These are phyloP conservation scores for Pelagophyceae sp. DNA, from an alignment of 352 stramenopile genomes.

Conservation along the genomic window DNA sequence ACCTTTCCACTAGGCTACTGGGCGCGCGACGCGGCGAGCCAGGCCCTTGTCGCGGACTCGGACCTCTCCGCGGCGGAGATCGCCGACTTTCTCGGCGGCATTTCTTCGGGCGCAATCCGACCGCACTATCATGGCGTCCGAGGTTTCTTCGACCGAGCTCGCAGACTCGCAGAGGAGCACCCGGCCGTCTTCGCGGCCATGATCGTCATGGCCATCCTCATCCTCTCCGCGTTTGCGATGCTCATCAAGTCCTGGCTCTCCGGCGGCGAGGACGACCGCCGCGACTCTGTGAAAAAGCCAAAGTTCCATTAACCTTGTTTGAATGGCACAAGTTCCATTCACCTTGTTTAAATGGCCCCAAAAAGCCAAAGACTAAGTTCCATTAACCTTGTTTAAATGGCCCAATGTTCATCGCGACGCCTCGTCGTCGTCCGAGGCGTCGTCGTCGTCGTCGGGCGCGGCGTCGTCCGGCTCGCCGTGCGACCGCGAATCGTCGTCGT, in stretches of 20 bases:
- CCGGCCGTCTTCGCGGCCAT: not conserved
- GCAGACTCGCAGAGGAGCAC: not conserved
- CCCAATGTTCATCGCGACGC: too few species aligned
- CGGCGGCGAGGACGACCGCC: not conserved
- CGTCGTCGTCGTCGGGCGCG: not conserved
- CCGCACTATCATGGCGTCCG: not conserved
- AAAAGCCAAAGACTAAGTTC: not conserved
- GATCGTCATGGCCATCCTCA: not conserved
- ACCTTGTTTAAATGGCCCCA: not conserved
- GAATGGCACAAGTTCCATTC: not conserved
- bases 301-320: not conserved
- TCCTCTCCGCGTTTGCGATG: not conserved
- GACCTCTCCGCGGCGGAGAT: not conserved
- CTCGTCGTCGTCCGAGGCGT: not conserved
- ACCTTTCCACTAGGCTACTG: too few species aligned
- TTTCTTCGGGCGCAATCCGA: not conserved
- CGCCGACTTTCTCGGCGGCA: not conserved
- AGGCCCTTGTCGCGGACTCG: too few species aligned
- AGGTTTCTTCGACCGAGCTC: constrained; percentile 1
- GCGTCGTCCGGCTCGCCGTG: not conserved
- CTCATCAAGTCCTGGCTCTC: not conserved
- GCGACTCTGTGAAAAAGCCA: too few species aligned
- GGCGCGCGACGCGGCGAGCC: too few species aligned
- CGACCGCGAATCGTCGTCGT: not conserved
- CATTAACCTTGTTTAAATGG: not conserved